Percentiles rank a stretch among this genome's conserved stretches.
phyloP scores from a whole-genome alignment of 1,284 basidiomycete species.

The Golubevia pallescens region DNA sequence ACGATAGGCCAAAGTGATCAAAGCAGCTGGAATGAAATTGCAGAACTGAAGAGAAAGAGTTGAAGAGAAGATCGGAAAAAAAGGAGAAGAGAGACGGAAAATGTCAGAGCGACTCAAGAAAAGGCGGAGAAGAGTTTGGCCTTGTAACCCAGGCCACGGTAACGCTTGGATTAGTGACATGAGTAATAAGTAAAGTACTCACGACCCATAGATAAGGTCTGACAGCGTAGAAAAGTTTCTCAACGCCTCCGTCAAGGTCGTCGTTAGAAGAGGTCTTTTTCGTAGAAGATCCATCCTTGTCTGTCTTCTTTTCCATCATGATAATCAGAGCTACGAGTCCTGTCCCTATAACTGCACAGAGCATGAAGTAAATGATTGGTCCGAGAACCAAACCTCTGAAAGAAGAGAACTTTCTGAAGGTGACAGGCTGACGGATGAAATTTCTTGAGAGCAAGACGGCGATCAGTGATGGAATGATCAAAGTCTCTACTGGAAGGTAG shows the following conservation, averaged over 20 bases:
- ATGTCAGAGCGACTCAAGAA: not conserved
- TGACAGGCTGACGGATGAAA: not conserved
- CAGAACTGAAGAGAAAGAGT: not conserved
- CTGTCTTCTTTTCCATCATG: not conserved
- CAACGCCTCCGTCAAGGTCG: too few species aligned
- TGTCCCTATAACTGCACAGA: not conserved
- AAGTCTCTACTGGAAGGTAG: not conserved
- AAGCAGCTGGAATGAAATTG: not conserved
- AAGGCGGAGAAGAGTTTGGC: too few species aligned
- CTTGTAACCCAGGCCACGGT: too few species aligned
- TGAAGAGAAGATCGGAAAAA: not conserved
- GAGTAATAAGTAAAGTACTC: not conserved
- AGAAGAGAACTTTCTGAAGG: not conserved
- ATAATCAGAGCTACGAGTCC: not conserved
- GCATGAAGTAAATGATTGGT: not conserved
- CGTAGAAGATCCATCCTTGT: not conserved
- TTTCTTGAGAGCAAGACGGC: not conserved
- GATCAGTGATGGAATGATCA: not conserved
- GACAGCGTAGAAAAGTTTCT: not conserved
- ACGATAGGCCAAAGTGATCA: not conserved
- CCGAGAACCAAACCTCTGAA: not conserved
- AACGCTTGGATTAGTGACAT: too few species aligned
- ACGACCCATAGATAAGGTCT: not conserved
- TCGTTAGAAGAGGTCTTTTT: not conserved
- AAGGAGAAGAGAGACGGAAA: not conserved